phyloP scores from a whole-genome alignment of 2,329 filamentous ascomycete species.

The Fusarium brevicatenulatum region DNA sequence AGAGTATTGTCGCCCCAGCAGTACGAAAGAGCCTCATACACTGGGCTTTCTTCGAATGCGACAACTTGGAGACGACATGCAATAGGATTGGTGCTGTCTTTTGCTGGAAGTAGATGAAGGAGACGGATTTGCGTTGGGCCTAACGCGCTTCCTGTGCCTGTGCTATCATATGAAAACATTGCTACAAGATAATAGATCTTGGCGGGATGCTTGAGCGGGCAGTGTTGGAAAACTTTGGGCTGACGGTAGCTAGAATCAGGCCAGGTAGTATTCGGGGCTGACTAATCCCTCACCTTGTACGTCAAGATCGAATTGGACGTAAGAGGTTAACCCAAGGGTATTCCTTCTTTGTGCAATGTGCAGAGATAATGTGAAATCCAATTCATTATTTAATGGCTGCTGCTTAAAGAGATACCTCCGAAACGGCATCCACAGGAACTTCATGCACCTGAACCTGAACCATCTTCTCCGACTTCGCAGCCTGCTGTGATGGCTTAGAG shows the following conservation, averaged over 20 bases:
- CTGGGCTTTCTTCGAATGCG: not conserved
- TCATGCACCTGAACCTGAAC: not conserved
- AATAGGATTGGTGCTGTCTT: rapidly evolving
- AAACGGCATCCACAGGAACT: not conserved
- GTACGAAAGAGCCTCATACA: not conserved
- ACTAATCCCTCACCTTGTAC: not conserved
- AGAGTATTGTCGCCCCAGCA: not conserved
- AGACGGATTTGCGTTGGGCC: not conserved
- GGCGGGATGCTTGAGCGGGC: too few species aligned
- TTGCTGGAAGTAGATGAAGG: not conserved
- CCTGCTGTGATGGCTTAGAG: not conserved
- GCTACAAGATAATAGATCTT: too few species aligned
- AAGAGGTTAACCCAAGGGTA: rapidly evolving
- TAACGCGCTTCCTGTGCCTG: not conserved
- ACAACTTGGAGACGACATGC: not conserved
- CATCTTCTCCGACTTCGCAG: not conserved
- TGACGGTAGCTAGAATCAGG: not conserved
- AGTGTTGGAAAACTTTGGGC: rapidly evolving
- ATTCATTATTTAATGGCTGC: rapidly evolving
- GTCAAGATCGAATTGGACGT: not conserved
- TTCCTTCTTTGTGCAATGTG: rapidly evolving
- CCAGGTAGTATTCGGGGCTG: too few species aligned
- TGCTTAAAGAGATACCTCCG: not conserved
- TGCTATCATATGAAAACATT: not conserved
- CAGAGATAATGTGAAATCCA: too few species aligned